Evolutionary conservation across 768 basidiomycete species (phyloP), one percentile per base, ranked within the genome.

Genomic region (Psilocybe cyanescens): DNA sequence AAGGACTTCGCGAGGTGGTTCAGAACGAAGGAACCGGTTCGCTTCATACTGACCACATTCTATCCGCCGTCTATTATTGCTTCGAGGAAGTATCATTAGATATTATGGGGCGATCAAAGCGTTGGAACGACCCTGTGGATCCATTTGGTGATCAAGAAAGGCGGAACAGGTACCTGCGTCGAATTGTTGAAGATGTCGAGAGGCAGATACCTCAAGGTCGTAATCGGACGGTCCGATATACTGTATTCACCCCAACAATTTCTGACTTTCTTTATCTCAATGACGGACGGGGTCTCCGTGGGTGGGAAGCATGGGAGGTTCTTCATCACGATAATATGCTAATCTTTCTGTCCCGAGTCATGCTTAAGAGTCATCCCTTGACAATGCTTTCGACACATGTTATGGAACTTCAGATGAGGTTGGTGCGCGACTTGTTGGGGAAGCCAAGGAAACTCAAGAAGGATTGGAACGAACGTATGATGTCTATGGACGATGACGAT

Each of bases 241-340:
- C 37, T 6, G 37, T 2, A 7, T 19, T n/a, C 17, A 24, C 11
- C 7, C n/a, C 53, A 14, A 28, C 53, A 0, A 24, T 55, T 11
- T 55, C 53, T 5, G 53, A 55, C 24, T 19, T 55, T 11, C 28
- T 55, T 12, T 24, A 41, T 17, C 19, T 55, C 6, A 55, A 55
- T 35, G 37, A 55, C 35, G 53, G 53, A 0, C 39, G 53, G 53
- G 53, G 53, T 1, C 33, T 55, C 16, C 53, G 53, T 16, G 35
- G 53, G 4, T 44, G 53, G 53, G 53, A 55, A 19, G 53, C 53
- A 12, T 55, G 53, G 53, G 53, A 55, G 37, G 39, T 55, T 24
- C 53, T 55, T 9, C 53, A 55, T 44, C 53, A 55, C 24, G 53
- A 55, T 1, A 55, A 55, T 19, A 39, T 55, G 53, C 37, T 55